Percentiles rank a stretch among this genome's conserved stretches.
phyloP scores from a whole-genome alignment of 1,139 yeast genomes.

The Diutina neorugosa region DNA sequence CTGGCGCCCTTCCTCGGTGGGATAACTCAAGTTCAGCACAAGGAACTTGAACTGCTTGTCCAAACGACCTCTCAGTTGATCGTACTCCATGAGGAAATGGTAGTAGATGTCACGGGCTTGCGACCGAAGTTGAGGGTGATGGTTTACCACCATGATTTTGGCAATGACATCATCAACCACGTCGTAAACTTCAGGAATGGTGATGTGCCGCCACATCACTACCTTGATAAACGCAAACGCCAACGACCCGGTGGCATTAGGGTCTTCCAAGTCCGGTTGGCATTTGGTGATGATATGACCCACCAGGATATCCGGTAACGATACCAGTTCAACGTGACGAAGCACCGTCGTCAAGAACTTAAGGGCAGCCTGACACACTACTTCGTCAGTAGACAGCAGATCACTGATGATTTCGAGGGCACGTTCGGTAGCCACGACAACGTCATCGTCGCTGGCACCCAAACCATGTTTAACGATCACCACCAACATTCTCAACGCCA shows the following conservation, averaged over 20 bases:
- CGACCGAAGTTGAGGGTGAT: slow-evolving; percentile 71
- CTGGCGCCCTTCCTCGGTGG: slow-evolving; percentile 77
- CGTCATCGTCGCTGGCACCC: slow-evolving; percentile 37
- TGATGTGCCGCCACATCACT: slow-evolving; percentile 55
- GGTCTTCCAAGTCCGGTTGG: slow-evolving; percentile 85
- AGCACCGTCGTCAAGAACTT: slow-evolving; percentile 64
- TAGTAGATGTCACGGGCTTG: slow-evolving; percentile 76
- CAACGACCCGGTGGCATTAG: slow-evolving; percentile 68
- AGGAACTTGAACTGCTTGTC: slow-evolving; percentile 76
- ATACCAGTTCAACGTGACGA: slow-evolving; percentile 34
- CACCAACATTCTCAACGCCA: slow-evolving; percentile 55
- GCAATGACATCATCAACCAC: slow-evolving; percentile 65
- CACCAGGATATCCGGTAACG: slow-evolving; percentile 61
- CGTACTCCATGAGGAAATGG: slow-evolving; percentile 86
- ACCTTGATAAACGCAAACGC: slow-evolving; percentile 79
- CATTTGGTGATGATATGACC: slow-evolving; percentile 67
- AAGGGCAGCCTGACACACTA: slow-evolving; percentile 72
- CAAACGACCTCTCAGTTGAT: slow-evolving; percentile 79
- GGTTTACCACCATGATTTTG: slow-evolving; percentile 83
- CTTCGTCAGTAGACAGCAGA: slow-evolving; percentile 68
- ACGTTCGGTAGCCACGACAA: slow-evolving; percentile 46
- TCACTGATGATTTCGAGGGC: slow-evolving; percentile 60
- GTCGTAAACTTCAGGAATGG: slow-evolving; percentile 85
- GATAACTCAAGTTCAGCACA: slow-evolving; percentile 75
- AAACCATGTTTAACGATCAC: slow-evolving; percentile 53